Evolutionary conservation across 2,329 filamentous ascomycete genomes (phyloP).

Genomic region (Colletotrichum brevisporum): DNA sequence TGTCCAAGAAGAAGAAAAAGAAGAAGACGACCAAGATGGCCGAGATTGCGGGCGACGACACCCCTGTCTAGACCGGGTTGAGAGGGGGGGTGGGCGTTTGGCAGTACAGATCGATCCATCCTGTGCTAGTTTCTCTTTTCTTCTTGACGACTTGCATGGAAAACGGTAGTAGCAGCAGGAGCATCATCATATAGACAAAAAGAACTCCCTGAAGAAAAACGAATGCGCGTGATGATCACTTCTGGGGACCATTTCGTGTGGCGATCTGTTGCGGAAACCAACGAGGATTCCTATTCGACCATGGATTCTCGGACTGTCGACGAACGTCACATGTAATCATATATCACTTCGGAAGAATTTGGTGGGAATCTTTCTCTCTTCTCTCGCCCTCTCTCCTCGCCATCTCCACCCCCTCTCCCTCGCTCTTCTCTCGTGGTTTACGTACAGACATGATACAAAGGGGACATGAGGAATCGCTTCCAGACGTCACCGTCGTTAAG

Average conservation of each 20-base stretch:
- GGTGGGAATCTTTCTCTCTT: not conserved
- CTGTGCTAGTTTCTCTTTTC: not conserved
- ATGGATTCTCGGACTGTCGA: no score
- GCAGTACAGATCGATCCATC: no score
- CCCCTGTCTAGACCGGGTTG: conserved; percentile 3
- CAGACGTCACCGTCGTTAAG: conserved; percentile 30
- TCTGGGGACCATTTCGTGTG: no score
- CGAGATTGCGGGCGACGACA: conserved; percentile 33
- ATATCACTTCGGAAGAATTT: not conserved
- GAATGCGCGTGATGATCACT: no score
- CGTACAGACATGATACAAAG: conserved; percentile 41
- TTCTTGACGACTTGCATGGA: not conserved
- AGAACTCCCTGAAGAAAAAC: not conserved
- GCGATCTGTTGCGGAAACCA: no score
- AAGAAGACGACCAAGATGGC: conserved; percentile 47
- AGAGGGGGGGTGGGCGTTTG: not conserved
- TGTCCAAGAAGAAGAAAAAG: conserved; percentile 59
- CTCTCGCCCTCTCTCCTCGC: not conserved
- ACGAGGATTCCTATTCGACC: no score
- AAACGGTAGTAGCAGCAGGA: not conserved
- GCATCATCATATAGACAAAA: conserved; percentile 17
- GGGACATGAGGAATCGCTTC: conserved; percentile 36
- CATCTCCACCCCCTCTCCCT: not conserved
- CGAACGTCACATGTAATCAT: no score
- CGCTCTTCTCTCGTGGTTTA: conserved; percentile 32